Conservation (phyloP, 192 early-diverging fungal species). For the Coemansia sp. region DNA sequence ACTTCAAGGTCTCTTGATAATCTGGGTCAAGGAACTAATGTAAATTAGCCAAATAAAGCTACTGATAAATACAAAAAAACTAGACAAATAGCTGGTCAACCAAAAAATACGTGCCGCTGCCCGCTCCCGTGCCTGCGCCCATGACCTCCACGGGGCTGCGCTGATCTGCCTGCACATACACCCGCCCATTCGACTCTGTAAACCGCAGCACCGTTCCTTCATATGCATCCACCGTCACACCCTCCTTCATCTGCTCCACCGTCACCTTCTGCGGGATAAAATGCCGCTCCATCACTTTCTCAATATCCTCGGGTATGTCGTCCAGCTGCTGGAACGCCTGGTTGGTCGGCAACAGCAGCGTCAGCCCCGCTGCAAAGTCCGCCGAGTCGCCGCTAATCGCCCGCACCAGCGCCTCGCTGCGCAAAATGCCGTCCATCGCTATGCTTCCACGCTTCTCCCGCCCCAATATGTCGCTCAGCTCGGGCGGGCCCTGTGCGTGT, state of each 20-base stretch:
- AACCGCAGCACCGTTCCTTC: constrained; percentile 29
- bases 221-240: constrained; percentile 32
- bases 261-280: constrained; percentile 41
- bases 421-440: constrained; percentile 47
- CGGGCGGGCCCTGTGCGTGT: constrained; percentile 22
- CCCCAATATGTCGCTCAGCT: constrained; percentile 41
- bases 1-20: no score
- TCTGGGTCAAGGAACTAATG: no score
- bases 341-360: constrained; percentile 51
- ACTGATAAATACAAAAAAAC: background rate
- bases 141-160: constrained; percentile 22
- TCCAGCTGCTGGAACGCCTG: constrained; percentile 34
- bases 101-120: constrained; percentile 35
- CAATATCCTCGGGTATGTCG: constrained; percentile 35
- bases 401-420: constrained; percentile 41
- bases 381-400: constrained; percentile 47
- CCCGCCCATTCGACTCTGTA: constrained; percentile 14
- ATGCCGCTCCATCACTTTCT: constrained; percentile 41
- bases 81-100: constrained; percentile 40
- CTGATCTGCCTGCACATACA: constrained; percentile 42
- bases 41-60: background rate
- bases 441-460: constrained; percentile 46
- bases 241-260: constrained; percentile 25
- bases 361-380: constrained; percentile 40
- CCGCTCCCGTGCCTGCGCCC: constrained; percentile 31